Base-by-base conservation (phyloP, 805 yeast species). In the Candida adriatica region DNA sequence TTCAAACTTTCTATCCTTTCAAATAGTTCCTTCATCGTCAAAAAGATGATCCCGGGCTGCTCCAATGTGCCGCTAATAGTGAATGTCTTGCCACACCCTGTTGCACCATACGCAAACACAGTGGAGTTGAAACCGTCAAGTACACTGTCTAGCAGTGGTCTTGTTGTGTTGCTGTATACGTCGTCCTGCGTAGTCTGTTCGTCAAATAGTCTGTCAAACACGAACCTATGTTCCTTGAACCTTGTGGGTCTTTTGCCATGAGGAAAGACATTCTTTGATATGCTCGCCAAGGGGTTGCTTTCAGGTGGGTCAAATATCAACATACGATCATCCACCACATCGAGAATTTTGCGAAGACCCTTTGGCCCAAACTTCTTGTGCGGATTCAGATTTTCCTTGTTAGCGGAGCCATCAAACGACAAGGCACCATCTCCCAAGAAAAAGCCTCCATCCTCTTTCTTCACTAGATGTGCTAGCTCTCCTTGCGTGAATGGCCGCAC, bases 21-120 rank as follows among this genome's bases (percentile, higher is more conserved):
- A 51, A 79, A 87, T 20, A 90, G 59, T 37, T 84, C 94, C 39
- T 73, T 64, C 79, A 85, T 76, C 0, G 95, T 79, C 25, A 79
- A 58, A 45, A 78, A 83, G 0, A 86, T 80, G 10, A 88, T 71
- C 0, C 95, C 96, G 0, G 95, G 95, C 16, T 69, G 59, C 2
- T 70, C 70, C 0, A 75, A 67, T 0, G 78, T 70, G 0, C 96
- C 96, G 51, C 80, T 72, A 19, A 88, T 82, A 0, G 97, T 88
- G 53, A 81, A 86, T 0, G 96, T 88, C 52, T 88, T 88, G n/a
- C 97, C 97, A 56, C 96, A 88, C 0, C 97, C 97, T 0, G 97
- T 88, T 18, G 97, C 94, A 1, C 97, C 97, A 53, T 88, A 88
- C 1, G 97, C 96, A 62, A 88, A 88, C 0, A 88, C 85, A 0